Percentiles rank a stretch among this genome's conserved stretches.
phyloP scores from a whole-genome alignment of 306 rosid genomes.

The Lagenaria siceraria region DNA sequence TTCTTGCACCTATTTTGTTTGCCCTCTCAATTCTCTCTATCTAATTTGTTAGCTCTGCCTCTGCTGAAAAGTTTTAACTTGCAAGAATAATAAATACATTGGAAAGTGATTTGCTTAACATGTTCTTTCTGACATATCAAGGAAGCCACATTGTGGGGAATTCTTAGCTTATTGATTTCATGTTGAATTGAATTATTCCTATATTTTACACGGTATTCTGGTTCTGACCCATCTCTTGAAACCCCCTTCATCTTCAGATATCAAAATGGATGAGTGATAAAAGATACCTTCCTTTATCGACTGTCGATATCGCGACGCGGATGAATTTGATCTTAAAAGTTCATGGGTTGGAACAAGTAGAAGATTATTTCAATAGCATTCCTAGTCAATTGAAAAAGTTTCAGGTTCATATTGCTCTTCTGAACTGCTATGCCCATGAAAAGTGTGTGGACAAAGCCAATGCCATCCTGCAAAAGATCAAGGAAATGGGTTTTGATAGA shows the following conservation, averaged over 20 bases:
- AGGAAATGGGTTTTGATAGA: neutral
- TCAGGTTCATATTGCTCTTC: neutral
- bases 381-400: neutral
- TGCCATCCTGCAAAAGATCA: neutral
- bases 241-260: neutral
- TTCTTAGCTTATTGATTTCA: neutral
- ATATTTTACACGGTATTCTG: neutral
- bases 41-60: neutral
- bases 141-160: neutral
- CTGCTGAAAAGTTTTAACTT: neutral
- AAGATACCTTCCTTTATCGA: neutral
- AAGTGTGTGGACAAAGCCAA: neutral
- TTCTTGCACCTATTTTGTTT: neutral
- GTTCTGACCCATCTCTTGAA: neutral
- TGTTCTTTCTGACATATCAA: neutral
- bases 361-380: neutral
- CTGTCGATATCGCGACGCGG: neutral
- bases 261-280: conserved; percentile 4
- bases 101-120: neutral
- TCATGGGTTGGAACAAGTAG: neutral
- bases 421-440: neutral
- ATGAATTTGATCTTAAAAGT: conserved; percentile 5
- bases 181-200: neutral
- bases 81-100: neutral
- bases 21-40: neutral